Evolutionary conservation across 1,139 yeast species (phyloP).

Genomic region (Magnusiomyces paraingens): DNA sequence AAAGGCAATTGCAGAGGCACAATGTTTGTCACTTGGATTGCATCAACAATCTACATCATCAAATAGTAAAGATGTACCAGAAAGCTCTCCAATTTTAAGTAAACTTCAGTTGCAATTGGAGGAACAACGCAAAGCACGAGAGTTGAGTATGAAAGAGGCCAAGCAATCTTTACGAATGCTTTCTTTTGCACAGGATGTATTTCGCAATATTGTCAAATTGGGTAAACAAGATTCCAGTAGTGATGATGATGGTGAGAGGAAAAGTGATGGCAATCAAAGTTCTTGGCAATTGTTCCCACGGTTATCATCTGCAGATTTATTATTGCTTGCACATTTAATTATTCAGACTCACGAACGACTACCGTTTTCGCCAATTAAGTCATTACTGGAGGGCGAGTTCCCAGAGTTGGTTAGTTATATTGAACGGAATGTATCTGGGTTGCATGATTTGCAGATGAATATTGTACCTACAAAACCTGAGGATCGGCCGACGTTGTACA

Average conservation of each 20-base stretch:
- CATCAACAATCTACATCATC: constrained; percentile 17
- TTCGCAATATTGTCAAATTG: constrained; percentile 28
- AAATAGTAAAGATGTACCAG: constrained; percentile 25
- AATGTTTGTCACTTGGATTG: constrained; percentile 35
- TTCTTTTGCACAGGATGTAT: constrained; percentile 36
- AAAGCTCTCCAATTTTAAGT: constrained; percentile 32
- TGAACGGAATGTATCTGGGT: not conserved
- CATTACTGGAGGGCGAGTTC: constrained; percentile 22
- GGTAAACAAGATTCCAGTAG: constrained; percentile 1
- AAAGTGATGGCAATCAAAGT: not conserved
- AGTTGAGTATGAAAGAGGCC: constrained; percentile 43
- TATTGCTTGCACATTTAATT: constrained; percentile 26
- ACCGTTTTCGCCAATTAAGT: constrained; percentile 21
- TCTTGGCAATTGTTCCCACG: constrained; percentile 1
- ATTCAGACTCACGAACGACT: constrained; percentile 20
- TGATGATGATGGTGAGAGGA: constrained; percentile 10
- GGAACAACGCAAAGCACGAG: constrained; percentile 40
- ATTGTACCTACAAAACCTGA: constrained; percentile 8
- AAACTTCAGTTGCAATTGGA: constrained; percentile 36
- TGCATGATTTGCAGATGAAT: constrained; percentile 6
- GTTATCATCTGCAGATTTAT: constrained; percentile 22
- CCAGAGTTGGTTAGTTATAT: constrained; percentile 16
- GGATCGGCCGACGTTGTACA: constrained; percentile 11
- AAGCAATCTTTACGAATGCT: constrained; percentile 49
- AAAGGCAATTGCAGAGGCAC: constrained; percentile 43